Conservation (phyloP, 139 green algal genomes). For the Zygnema circumcarinatum region DNA sequence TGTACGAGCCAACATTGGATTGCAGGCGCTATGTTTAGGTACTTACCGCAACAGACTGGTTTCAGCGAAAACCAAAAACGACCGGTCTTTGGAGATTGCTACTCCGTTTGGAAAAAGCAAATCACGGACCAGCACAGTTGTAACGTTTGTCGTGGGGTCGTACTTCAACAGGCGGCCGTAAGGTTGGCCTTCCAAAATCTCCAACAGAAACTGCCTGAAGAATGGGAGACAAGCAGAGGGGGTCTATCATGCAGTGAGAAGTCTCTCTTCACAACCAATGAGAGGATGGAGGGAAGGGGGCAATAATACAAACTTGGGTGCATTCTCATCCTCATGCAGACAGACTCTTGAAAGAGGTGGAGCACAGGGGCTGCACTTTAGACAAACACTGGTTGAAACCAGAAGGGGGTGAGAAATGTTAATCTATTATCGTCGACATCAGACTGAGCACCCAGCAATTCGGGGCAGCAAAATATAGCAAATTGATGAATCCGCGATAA, state of each 20-base stretch:
- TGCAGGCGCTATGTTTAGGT: too few relatives aligned
- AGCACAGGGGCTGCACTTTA: too few relatives aligned
- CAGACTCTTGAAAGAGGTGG: too few relatives aligned
- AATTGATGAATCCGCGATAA: too few relatives aligned
- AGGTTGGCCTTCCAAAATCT: constrained; percentile 49
- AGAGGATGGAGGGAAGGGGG: not conserved
- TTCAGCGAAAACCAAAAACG: constrained; percentile 71
- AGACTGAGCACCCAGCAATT: too few relatives aligned
- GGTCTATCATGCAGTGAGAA: not conserved
- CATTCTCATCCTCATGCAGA: not conserved
- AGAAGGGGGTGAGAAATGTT: too few relatives aligned
- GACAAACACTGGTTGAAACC: too few relatives aligned
- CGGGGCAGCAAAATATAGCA: too few relatives aligned
- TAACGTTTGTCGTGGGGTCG: constrained; percentile 61
- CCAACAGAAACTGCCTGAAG: constrained; percentile 27
- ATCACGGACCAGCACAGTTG: constrained; percentile 62
- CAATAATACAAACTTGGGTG: not conserved
- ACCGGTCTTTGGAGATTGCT: constrained; percentile 69
- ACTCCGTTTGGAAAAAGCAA: constrained; percentile 83
- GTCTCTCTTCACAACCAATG: too few relatives aligned
- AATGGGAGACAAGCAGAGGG: not conserved
- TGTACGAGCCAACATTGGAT: too few relatives aligned
- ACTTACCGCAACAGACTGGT: constrained; percentile 50
- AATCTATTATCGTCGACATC: too few relatives aligned
- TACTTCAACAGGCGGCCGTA: constrained; percentile 73